Evolutionary conservation across 352 stramenopile genomes (phyloP).

Genomic region (Phytophthora gonapodyides): DNA sequence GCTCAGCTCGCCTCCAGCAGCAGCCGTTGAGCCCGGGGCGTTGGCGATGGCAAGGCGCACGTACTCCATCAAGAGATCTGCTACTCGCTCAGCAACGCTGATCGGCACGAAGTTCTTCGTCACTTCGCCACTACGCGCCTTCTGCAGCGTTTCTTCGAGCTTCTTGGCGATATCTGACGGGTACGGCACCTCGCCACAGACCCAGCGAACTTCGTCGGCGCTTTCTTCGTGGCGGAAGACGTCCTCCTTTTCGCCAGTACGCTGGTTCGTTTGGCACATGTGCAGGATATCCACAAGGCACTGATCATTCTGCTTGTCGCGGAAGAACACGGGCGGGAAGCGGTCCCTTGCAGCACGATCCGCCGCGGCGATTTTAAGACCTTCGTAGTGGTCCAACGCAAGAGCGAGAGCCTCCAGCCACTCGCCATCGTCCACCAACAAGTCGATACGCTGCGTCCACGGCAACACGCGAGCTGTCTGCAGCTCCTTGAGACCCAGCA

Average conservation of each 20-base stretch:
- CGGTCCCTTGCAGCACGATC: constrained; percentile 83
- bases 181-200: constrained; percentile 82
- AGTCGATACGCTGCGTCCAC: constrained; percentile 93
- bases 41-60: constrained; percentile 88
- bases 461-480: constrained; percentile 91
- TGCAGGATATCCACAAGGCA: constrained; percentile 89
- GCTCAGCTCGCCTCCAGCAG: constrained; percentile 41
- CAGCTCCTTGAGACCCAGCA: constrained; percentile 94
- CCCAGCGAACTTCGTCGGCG: constrained; percentile 84
- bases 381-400: constrained; percentile 96
- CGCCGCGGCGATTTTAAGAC: constrained; percentile 78
- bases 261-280: constrained; percentile 91
- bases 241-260: constrained; percentile 86
- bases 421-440: constrained; percentile 95
- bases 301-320: constrained; percentile 88
- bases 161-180: constrained; percentile 79
- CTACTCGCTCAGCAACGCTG: constrained; percentile 87
- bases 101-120: constrained; percentile 91
- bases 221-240: constrained; percentile 86
- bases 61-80: constrained; percentile 91
- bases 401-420: constrained; percentile 97
- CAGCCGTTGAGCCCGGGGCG: constrained; percentile 50
- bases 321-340: constrained; percentile 90
- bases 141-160: constrained; percentile 86
- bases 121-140: constrained; percentile 75